A percentile compares a stretch with the other conserved stretches of the same genome.
phyloP scores from a whole-genome alignment of 805 yeast genomes.

The Naumovozyma castellii region DNA sequence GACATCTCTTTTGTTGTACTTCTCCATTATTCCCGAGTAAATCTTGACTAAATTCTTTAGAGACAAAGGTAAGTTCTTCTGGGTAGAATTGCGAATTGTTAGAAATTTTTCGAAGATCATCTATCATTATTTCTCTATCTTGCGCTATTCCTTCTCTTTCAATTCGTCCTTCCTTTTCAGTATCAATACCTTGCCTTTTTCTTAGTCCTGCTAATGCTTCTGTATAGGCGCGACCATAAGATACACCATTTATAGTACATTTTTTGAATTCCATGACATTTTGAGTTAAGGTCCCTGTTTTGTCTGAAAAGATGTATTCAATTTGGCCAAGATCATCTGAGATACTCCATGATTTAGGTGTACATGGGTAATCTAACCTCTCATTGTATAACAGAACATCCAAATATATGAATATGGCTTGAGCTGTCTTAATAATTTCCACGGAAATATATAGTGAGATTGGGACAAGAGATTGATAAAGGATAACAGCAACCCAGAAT shows the following conservation, averaged over 20 bases:
- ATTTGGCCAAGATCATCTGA: constrained; percentile 83
- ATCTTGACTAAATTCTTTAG: constrained; percentile 55
- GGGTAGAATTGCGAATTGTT: constrained; percentile 38
- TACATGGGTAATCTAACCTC: constrained; percentile 67
- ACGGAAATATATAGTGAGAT: constrained; percentile 74
- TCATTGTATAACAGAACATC: constrained; percentile 66
- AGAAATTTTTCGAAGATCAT: constrained; percentile 32
- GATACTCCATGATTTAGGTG: constrained; percentile 78
- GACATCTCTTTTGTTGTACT: constrained; percentile 47
- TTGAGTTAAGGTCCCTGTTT: constrained; percentile 78
- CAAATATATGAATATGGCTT: constrained; percentile 70
- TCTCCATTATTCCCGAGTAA: constrained; percentile 38
- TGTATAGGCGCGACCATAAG: constrained; percentile 74
- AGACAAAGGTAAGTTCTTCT: constrained; percentile 60
- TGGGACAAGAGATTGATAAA: constrained; percentile 75
- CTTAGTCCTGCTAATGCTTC: constrained; percentile 75
- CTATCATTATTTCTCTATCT: constrained; percentile 53
- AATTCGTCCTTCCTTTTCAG: constrained; percentile 45
- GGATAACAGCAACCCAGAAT: constrained; percentile 66
- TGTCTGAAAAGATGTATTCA: constrained; percentile 76
- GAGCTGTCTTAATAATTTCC: constrained; percentile 76
- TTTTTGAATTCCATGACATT: constrained; percentile 82
- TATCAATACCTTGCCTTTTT: constrained; percentile 69
- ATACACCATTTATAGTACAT: constrained; percentile 62
- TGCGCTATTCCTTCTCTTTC: constrained; percentile 46